These are phyloP conservation scores for Trichophyton rubrum DNA, from an alignment of 2,329 filamentous ascomycete genomes.

Conservation along the genomic window DNA sequence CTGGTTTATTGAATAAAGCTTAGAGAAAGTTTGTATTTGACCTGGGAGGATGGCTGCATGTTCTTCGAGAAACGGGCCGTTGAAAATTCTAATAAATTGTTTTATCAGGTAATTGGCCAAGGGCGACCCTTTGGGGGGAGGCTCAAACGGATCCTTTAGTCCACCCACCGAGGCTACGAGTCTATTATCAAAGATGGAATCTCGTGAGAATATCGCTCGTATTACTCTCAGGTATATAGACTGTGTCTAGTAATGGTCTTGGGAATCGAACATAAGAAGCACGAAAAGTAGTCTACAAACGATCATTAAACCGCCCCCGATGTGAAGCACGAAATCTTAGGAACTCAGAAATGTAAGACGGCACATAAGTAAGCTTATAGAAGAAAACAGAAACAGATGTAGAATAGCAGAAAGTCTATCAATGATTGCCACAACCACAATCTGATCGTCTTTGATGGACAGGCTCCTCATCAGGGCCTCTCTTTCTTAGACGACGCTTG, in stretches of 20 bases:
- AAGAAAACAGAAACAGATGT: not conserved
- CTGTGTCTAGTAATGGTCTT: not conserved
- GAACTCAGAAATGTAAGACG: not conserved
- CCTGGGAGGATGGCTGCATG: too few relatives aligned
- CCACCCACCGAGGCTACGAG: not conserved
- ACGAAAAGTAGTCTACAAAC: not conserved
- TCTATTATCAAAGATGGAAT: not conserved
- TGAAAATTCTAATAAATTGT: too few relatives aligned
- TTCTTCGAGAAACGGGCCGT: too few relatives aligned
- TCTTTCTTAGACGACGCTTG: conserved; percentile 15
- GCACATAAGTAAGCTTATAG: not conserved
- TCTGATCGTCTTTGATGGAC: conserved; percentile 11
- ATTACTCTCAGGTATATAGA: not conserved
- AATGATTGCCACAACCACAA: conserved; percentile 22
- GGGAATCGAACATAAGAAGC: not conserved
- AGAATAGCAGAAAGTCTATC: conserved; percentile 10
- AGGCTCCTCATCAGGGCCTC: conserved; percentile 18
- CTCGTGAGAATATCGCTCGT: not conserved
- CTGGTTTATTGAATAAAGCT: not conserved
- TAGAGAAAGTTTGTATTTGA: not conserved
- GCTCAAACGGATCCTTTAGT: too few relatives aligned
- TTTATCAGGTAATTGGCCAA: too few relatives aligned
- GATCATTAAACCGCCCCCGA: too few relatives aligned
- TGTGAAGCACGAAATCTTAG: not conserved
- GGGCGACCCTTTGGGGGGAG: too few relatives aligned